These are phyloP conservation scores for Lycium barbarum DNA, from an alignment of 257 asterid genomes.

Conservation along the genomic window DNA sequence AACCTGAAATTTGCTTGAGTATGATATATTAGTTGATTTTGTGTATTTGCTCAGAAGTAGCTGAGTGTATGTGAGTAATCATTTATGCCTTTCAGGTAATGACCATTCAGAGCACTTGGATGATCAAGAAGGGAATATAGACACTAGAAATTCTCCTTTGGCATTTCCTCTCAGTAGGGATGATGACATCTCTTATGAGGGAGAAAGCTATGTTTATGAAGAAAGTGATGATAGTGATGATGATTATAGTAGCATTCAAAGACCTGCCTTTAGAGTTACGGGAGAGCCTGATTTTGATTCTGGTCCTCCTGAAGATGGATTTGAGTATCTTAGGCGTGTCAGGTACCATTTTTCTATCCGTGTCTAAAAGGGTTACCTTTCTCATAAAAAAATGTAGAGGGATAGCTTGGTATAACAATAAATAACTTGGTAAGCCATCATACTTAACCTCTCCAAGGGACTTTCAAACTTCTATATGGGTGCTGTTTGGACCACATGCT, in stretches of 20 bases:
- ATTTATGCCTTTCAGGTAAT: conserved; percentile 50
- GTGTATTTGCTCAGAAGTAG: not conserved
- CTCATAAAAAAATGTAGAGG: not conserved
- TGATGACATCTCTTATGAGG: conserved; percentile 45
- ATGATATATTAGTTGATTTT: conserved; percentile 22
- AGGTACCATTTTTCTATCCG: conserved; percentile 56
- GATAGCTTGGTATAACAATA: not conserved
- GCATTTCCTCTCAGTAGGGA: conserved; percentile 43
- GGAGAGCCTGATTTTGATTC: conserved; percentile 97
- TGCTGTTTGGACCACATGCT: not conserved
- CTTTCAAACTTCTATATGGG: not conserved
- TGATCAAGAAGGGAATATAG: conserved; percentile 36
- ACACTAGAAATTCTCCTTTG: conserved; percentile 44
- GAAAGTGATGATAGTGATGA: conserved; percentile 83
- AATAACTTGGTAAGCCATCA: conserved; percentile 21
- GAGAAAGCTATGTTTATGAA: conserved; percentile 55
- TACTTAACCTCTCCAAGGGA: not conserved
- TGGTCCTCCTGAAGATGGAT: conserved; percentile 95
- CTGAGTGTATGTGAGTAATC: conserved; percentile 25
- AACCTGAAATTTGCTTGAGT: conserved; percentile 14
- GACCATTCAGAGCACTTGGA: conserved; percentile 41
- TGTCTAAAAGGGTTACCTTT: conserved; percentile 22
- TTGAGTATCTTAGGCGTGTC: conserved; percentile 96
- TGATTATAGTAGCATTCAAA: conserved; percentile 76
- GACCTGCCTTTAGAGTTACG: conserved; percentile 73